phyloP scores from a whole-genome alignment of 768 basidiomycete genomes.

The Suillus bovinus region DNA sequence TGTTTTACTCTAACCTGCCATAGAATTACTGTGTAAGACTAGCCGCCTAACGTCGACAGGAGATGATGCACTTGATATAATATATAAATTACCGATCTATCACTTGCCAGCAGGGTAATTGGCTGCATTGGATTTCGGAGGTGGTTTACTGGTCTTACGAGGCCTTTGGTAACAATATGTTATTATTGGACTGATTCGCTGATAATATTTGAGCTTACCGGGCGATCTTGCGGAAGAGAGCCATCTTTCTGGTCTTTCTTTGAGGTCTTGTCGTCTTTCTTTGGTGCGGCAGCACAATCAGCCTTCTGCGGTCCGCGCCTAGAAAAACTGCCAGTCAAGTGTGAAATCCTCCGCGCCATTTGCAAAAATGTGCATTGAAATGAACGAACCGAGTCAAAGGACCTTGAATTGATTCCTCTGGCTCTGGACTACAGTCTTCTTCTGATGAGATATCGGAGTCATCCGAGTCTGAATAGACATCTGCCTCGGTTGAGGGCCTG shows the following conservation, averaged over 20 bases:
- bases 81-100: too few relatives aligned
- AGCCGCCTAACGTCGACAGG: too few relatives aligned
- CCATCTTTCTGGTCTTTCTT: too few relatives aligned
- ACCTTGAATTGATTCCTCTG: not conserved
- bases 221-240: too few relatives aligned
- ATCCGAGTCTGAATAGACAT: too few relatives aligned
- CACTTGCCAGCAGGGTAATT: too few relatives aligned
- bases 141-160: not conserved
- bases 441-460: not conserved
- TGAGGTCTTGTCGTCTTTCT: too few relatives aligned
- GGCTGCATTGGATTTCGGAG: not conserved
- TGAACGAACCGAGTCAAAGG: not conserved
- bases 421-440: not conserved
- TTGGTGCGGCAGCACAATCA: not conserved
- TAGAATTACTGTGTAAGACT: too few relatives aligned
- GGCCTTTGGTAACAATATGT: not conserved
- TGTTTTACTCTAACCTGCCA: not conserved
- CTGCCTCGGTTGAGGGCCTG: not conserved
- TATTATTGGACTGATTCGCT: not conserved
- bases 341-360: too few relatives aligned
- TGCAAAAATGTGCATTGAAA: too few relatives aligned
- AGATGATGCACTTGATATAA: too few relatives aligned
- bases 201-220: not conserved
- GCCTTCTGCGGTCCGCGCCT: not conserved
- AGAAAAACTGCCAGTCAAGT: not conserved